Evolutionary conservation across 106 monocot species (phyloP).

Genomic region (Xerophyta viscosa): DNA sequence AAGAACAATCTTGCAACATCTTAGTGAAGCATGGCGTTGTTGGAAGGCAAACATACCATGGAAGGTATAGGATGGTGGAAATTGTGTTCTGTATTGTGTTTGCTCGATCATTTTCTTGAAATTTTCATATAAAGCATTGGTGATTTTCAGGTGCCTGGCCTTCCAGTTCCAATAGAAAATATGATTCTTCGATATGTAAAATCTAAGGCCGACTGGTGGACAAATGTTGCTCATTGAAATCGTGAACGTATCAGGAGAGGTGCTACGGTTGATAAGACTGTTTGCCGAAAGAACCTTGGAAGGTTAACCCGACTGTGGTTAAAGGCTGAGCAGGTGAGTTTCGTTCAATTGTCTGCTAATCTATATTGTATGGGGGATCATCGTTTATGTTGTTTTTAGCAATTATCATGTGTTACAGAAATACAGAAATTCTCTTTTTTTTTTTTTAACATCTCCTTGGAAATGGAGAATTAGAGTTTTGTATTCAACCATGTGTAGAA

Average conservation of each 20-base stretch:
- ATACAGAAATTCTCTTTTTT: too few species aligned
- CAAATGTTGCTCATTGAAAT: conserved; percentile 99
- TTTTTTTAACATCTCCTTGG: too few species aligned
- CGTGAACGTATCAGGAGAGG: conserved; percentile 99
- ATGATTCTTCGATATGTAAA: conserved; percentile 99
- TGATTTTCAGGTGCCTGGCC: conserved; percentile 77
- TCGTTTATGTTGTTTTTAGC: neutral
- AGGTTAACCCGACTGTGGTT: conserved; percentile 96
- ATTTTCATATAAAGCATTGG: neutral
- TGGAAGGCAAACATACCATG: conserved; percentile 99
- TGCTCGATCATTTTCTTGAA: neutral
- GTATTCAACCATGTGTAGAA: too few species aligned
- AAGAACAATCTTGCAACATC: conserved; percentile 95
- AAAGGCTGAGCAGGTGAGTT: conserved; percentile 86
- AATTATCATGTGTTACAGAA: too few species aligned
- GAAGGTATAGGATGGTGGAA: conserved; percentile 45
- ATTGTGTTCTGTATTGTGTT: neutral
- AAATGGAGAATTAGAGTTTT: too few species aligned
- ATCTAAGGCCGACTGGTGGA: conserved; percentile 99
- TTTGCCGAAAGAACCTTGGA: conserved; percentile 97
- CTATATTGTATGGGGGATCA: neutral
- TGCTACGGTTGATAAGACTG: conserved; percentile 98
- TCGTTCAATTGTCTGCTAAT: neutral
- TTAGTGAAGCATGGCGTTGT: conserved; percentile 99
- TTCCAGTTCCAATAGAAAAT: conserved; percentile 98